Evolutionary conservation across 805 yeast genomes (phyloP), one percentile per base, ranked within the genome.

Genomic region (Candida silvatica): DNA sequence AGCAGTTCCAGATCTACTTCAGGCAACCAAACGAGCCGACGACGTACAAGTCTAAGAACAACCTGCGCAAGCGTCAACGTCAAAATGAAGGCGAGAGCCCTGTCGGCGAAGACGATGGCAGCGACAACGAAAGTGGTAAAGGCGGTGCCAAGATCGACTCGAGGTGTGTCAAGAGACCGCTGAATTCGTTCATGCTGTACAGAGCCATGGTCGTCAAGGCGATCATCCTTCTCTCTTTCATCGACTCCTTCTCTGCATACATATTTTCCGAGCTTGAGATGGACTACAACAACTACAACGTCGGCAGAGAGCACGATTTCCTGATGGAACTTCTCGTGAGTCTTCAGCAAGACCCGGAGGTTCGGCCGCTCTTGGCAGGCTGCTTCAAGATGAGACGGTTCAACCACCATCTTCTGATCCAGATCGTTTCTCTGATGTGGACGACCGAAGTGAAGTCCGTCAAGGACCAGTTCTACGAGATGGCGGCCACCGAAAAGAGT

Each of bases 141-240:
- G 35, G 35, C 19, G 30, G 39, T 7, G 22, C 36, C 6, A 40
- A 37, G 20, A 22, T 22, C 12, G 7, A 7, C 12, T 7, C 24
- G 7, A 22, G 24, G 7, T 42, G 62, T 36, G 56, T 67, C 31
- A 68, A 67, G 41, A 57, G 74, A 28, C 73, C 73, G 1, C 52
- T 66, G 37, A 67, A 67, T 47, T 60, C 68, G 19, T 67, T 64
- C 42, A 67, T 67, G 73, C 52, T 67, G 7, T 67, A 68, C 43
- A 54, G 72, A 34, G 52, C 63, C 16, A 45, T 63, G 5, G 62
- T 66, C 58, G 61, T 67, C 14, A 65, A 62, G 40, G 59, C 59
- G 8, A 64, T 66, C 14, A 51, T 59, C 37, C 36, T 52, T 12
- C 39, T 51, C 5, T 42, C 51, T 6, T 41, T 51, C 27, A 42